Evolutionary conservation across 768 basidiomycete species (phyloP).

Genomic region (Mycena leptocephala): DNA sequence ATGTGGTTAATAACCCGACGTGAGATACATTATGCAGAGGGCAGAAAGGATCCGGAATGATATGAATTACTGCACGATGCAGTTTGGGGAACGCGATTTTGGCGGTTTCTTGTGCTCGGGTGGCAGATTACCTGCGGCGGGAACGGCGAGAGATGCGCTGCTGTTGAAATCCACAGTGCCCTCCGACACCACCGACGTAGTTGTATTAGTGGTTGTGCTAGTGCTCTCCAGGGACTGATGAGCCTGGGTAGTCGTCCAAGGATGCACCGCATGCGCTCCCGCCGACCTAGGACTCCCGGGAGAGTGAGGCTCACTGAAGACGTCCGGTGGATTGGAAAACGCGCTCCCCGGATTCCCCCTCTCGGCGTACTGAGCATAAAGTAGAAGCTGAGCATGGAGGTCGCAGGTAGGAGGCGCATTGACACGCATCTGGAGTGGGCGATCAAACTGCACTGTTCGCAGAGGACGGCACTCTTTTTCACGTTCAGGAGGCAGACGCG

Average conservation of each 20-base stretch:
- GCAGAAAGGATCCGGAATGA: conserved; percentile 22
- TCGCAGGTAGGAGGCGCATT: conserved; percentile 89
- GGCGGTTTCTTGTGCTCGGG: conserved; percentile 57
- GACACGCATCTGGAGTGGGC: conserved; percentile 83
- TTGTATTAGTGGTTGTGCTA: conserved; percentile 66
- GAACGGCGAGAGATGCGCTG: conserved; percentile 45
- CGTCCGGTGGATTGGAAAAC: conserved; percentile 70
- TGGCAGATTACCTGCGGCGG: conserved; percentile 56
- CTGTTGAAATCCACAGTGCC: conserved; percentile 43
- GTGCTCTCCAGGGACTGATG: conserved; percentile 71
- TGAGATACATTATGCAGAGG: conserved; percentile 27
- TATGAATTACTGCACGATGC: conserved; percentile 62
- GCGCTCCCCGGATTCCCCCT: conserved; percentile 69
- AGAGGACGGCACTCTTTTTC: conserved; percentile 91
- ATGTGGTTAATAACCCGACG: conserved; percentile 29
- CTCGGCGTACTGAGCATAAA: conserved; percentile 86
- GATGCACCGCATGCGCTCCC: conserved; percentile 67
- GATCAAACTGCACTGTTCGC: conserved; percentile 92
- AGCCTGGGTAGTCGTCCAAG: conserved; percentile 44
- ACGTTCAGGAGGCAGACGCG: conserved; percentile 86
- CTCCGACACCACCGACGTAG: conserved; percentile 56
- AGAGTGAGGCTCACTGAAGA: conserved; percentile 54
- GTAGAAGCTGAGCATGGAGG: conserved; percentile 83
- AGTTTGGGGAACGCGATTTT: conserved; percentile 60
- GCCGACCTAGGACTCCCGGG: conserved; percentile 71